Evolutionary conservation across 2,329 filamentous ascomycete species (phyloP).

Genomic region (Grosmannia clavigera): DNA sequence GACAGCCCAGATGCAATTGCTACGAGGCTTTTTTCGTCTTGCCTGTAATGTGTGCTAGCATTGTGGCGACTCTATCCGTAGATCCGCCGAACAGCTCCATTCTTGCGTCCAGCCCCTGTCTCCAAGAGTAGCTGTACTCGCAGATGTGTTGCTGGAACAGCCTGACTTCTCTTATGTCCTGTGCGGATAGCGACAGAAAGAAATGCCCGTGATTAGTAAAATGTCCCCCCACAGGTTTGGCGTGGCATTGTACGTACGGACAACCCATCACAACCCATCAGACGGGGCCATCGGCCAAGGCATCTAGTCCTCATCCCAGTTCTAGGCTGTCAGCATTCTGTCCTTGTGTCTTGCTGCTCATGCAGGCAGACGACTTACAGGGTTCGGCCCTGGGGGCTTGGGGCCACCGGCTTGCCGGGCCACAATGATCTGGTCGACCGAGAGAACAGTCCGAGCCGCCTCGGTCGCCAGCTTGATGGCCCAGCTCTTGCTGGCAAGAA

Average conservation of each 20-base stretch:
- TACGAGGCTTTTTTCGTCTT: background rate
- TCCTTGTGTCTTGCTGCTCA: background rate
- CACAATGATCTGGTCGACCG: conserved; percentile 98
- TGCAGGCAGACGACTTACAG: conserved; percentile 31
- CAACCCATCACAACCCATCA: background rate
- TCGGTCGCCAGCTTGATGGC: conserved; percentile 95
- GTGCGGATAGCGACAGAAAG: background rate
- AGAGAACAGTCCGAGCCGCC: conserved; percentile 82
- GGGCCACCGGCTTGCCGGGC: conserved; percentile 93
- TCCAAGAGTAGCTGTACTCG: conserved; percentile 1
- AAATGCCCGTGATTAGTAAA: too few relatives aligned
- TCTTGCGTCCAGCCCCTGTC: conserved; percentile 1
- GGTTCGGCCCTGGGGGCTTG: conserved; percentile 90
- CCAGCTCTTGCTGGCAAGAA: conserved; percentile 88
- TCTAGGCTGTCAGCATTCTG: conserved; percentile 21
- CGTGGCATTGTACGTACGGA: too few relatives aligned
- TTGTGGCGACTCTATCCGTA: background rate
- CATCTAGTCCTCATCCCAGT: conserved; percentile 49
- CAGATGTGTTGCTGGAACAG: conserved; percentile 3
- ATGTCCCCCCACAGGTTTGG: too few relatives aligned
- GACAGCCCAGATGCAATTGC: background rate
- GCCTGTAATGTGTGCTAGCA: background rate
- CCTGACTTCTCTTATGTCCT: conserved; percentile 1
- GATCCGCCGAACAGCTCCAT: background rate
- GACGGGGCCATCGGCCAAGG: background rate